Evolutionary conservation across 2,329 filamentous ascomycete genomes (phyloP), one percentile per base, ranked within the genome.

Genomic region (Stachybotrys chlorohalonatus): DNA sequence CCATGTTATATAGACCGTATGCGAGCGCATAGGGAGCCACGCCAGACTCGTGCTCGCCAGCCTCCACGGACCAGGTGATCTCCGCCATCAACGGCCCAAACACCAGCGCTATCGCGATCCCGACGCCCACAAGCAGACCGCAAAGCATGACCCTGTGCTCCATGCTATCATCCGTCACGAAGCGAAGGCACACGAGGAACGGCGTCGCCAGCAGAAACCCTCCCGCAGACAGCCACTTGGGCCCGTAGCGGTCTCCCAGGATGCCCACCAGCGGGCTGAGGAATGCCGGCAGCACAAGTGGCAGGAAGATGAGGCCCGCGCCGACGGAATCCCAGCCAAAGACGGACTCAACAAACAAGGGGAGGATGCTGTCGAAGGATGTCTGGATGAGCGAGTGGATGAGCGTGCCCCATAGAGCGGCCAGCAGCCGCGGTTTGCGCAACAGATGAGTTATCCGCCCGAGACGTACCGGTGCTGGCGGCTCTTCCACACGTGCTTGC

Each of bases 1-100:
- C 66, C 55, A 71, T 63, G 51, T 69, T 71, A 55, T 70, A 71
- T 42, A 71, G 55, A 3, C 67, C 68, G 52, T 71, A 71, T 2
- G 65, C 66, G 17, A 68, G 66, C 11, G 68, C 69, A 53, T 68
- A 68, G 7, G 70, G 67, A 13, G 61, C 62, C 7, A 52, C 58
- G 24, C 59, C 59, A 42, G 57, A 56, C 15, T 58, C 59, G 3
- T 59, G 60, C 52, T 60, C 59, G 15, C 60, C 58, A 11, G 52
- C 56, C 51, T 66, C 57, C 8, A 67, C 59, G 5, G 67, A 58
- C 65, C 66, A 71, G 42, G 65, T 68, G 46, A 71, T 69, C 58
- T 71, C 68, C 2, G 68, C 69, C 63, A 70, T 71, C 53, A 71
- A 49, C 3, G 68, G 67, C 2, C 64, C 64, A 17, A 70, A 63